A percentile compares a stretch with the other conserved stretches of the same genome.
Evolutionary conservation across 352 stramenopile genomes (phyloP).

Genomic region (Pythium phragmitis): DNA sequence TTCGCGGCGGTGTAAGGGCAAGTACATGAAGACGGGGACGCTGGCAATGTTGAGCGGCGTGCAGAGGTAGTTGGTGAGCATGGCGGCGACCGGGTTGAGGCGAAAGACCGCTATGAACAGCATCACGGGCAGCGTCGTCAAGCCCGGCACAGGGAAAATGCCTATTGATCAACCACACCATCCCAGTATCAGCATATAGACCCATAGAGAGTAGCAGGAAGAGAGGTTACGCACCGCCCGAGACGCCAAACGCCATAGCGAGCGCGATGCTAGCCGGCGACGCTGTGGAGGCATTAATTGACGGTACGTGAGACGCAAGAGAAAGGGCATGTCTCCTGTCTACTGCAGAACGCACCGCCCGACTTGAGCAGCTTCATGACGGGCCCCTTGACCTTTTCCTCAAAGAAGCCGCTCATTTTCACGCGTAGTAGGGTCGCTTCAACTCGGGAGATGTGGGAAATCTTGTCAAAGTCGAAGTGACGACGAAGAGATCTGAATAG

Average conservation of each 20-base stretch:
- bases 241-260: constrained; percentile 78
- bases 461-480: background rate
- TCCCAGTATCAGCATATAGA: background rate
- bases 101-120: constrained; percentile 73
- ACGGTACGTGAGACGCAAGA: background rate
- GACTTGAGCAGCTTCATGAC: constrained; percentile 76
- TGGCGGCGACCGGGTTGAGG: constrained; percentile 77
- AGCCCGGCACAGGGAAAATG: constrained; percentile 76
- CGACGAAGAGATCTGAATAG: constrained; percentile 7
- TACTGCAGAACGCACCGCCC: constrained; percentile 36
- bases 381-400: constrained; percentile 71
- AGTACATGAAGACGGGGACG: constrained; percentile 75
- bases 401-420: constrained; percentile 43
- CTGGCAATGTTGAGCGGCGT: constrained; percentile 79
- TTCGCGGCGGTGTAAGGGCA: background rate
- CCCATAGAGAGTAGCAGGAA: background rate
- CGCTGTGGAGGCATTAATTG: constrained; percentile 27
- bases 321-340: background rate
- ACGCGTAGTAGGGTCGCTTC: constrained; percentile 3
- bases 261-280: constrained; percentile 72
- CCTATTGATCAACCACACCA: constrained; percentile 25
- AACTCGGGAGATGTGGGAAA: constrained; percentile 7
- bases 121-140: constrained; percentile 76
- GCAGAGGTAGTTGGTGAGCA: constrained; percentile 82
- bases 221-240: constrained; percentile 35